A percentile compares a stretch with the other conserved stretches of the same genome.
Evolutionary conservation across 495 filamentous ascomycete species (phyloP).

Genomic region (Rusavskia elegans): DNA sequence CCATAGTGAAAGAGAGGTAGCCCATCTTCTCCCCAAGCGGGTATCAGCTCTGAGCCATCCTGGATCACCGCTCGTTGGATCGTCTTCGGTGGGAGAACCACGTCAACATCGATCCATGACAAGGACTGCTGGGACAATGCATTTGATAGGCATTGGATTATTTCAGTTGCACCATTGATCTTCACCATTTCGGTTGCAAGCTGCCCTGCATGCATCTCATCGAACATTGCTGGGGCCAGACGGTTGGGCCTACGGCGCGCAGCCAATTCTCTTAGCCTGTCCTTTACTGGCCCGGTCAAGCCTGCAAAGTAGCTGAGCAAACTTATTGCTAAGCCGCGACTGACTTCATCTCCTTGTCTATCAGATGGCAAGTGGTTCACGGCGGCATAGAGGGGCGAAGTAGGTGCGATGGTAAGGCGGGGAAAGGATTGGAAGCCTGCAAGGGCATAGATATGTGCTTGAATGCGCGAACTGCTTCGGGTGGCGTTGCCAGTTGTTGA

Average conservation of each 20-base stretch:
- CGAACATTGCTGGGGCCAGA: conserved; percentile 51
- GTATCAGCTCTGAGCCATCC: conserved; percentile 33
- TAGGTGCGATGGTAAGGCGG: conserved; percentile 81
- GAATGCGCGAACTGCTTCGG: conserved; percentile 76
- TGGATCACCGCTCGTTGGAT: conserved; percentile 43
- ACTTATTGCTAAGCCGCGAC: conserved; percentile 76
- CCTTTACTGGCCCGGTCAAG: conserved; percentile 60
- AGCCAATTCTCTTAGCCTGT: conserved; percentile 25
- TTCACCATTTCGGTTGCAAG: conserved; percentile 67
- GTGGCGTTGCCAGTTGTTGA: conserved; percentile 72
- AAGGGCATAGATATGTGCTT: conserved; percentile 77
- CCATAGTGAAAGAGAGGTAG: conserved; percentile 52
- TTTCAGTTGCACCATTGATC: conserved; percentile 56
- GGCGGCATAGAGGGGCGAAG: conserved; percentile 83
- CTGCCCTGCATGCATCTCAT: conserved; percentile 84
- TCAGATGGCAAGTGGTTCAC: conserved; percentile 86
- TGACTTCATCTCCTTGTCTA: conserved; percentile 83
- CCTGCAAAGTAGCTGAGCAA: conserved; percentile 87
- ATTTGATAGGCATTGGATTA: conserved; percentile 50
- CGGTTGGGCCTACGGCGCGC: conserved; percentile 9
- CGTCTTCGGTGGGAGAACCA: conserved; percentile 61
- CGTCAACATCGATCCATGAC: conserved; percentile 74
- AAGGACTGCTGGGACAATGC: conserved; percentile 64
- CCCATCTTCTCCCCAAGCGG: conserved; percentile 43
- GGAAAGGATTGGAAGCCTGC: conserved; percentile 79